phyloP scores from a whole-genome alignment of 768 basidiomycete genomes.

The Lyophyllum decastes region DNA sequence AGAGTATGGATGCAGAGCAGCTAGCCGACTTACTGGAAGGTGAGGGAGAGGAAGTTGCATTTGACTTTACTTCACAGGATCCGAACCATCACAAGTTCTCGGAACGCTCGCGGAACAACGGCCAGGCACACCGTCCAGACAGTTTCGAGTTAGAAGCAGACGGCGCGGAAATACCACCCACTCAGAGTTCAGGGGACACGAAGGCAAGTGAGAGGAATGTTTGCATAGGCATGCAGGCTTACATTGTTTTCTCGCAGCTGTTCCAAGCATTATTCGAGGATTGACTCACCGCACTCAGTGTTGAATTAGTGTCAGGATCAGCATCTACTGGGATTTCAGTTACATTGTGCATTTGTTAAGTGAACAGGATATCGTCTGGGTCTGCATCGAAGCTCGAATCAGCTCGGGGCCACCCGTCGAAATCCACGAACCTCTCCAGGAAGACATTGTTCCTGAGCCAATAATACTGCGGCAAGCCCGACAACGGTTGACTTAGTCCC shows the following conservation, averaged over 20 bases:
- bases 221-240: neutral
- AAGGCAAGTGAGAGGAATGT: conserved; percentile 28
- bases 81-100: conserved; percentile 8
- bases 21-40: conserved; percentile 60
- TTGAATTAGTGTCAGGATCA: neutral
- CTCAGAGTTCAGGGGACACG: conserved; percentile 35
- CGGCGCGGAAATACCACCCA: conserved; percentile 38
- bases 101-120: conserved; percentile 16
- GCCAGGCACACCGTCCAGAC: conserved; percentile 24
- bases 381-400: conserved; percentile 27
- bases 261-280: conserved; percentile 58
- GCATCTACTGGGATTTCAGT: neutral
- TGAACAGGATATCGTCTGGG: conserved; percentile 30
- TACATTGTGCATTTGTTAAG: neutral
- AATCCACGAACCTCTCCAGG: conserved; percentile 25
- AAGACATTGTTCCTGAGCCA: conserved; percentile 18
- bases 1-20: conserved; percentile 65
- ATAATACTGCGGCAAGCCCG: conserved; percentile 7
- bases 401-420: conserved; percentile 32
- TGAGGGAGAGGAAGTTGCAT: conserved; percentile 57
- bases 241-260: conserved; percentile 22
- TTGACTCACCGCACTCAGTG: conserved; percentile 20
- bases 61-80: conserved; percentile 33
- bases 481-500: conserved; percentile 22
- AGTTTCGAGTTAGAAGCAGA: conserved; percentile 37